phyloP scores from a whole-genome alignment of 352 stramenopile species.

The Globisporangium ultimum region DNA sequence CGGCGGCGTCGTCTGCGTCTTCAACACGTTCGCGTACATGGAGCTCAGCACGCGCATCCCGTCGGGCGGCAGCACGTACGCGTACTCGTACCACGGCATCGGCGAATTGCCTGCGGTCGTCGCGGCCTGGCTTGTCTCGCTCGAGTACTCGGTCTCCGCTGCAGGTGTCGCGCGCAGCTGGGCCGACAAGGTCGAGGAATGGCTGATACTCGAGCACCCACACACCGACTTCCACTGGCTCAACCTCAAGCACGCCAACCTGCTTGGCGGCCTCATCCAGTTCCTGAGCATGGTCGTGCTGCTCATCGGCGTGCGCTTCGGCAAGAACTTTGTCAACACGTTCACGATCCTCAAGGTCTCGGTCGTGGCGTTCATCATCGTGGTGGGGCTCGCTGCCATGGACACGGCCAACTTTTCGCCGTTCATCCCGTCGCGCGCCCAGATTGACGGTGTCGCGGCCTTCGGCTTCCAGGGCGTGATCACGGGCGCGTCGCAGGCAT shows the following conservation, averaged over 20 bases:
- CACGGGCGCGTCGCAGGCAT: conserved; percentile 1
- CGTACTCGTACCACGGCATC: conserved; percentile 87
- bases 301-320: conserved; percentile 72
- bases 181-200: conserved; percentile 46
- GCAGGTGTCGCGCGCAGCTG: not conserved
- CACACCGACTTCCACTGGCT: conserved; percentile 33
- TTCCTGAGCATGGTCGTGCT: conserved; percentile 59
- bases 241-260: conserved; percentile 44
- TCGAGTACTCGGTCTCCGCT: conserved; percentile 8
- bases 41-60: conserved; percentile 80
- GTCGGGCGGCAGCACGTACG: conserved; percentile 85
- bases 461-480: conserved; percentile 32
- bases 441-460: conserved; percentile 14
- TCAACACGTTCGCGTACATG: conserved; percentile 81
- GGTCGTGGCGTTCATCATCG: not conserved
- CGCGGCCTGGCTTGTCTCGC: conserved; percentile 45
- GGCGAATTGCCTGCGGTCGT: conserved; percentile 89
- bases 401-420: conserved; percentile 2
- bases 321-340: conserved; percentile 35
- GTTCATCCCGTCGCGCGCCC: not conserved
- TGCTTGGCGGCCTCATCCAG: conserved; percentile 53
- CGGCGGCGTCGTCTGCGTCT: conserved; percentile 60
- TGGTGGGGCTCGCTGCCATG: not conserved
- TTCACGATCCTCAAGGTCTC: conserved; percentile 2
- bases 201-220: conserved; percentile 36